Evolutionary conservation across 148 eudicot genomes (phyloP).

Genomic region (Rhododendron henanense): DNA sequence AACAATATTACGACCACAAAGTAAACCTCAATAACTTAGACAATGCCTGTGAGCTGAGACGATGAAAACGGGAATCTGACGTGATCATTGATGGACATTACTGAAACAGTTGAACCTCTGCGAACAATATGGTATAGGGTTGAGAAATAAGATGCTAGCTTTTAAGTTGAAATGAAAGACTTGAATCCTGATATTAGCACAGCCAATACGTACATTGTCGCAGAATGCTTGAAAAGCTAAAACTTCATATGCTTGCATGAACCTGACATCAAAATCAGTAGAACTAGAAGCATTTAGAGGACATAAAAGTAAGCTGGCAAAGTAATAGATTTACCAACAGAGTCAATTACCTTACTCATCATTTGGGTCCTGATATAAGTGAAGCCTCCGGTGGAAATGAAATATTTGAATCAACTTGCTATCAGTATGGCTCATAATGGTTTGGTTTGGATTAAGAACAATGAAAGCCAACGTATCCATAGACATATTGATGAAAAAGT

Average conservation of each 20-base stretch:
- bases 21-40: too few species aligned
- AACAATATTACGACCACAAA: too few species aligned
- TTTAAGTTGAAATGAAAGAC: neutral
- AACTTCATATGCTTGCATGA: neutral
- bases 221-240: neutral
- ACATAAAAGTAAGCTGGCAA: neutral
- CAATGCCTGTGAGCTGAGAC: too few species aligned
- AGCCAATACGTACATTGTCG: neutral
- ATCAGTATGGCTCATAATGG: neutral
- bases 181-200: neutral
- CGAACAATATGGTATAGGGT: neutral
- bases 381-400: neutral
- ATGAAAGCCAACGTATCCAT: too few species aligned
- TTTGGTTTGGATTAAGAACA: too few species aligned
- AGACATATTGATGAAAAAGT: too few species aligned
- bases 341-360: neutral
- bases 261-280: neutral
- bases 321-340: neutral
- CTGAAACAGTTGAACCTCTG: neutral
- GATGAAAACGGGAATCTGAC: too few species aligned
- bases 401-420: neutral
- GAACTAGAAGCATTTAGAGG: too few species aligned
- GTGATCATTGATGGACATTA: too few species aligned
- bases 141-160: neutral
- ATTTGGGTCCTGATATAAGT: neutral